A percentile compares a stretch with the other conserved stretches of the same genome.
These are phyloP conservation scores for Plasmodium malariae DNA, from an alignment of 169 alveolate species.

Conservation along the genomic window DNA sequence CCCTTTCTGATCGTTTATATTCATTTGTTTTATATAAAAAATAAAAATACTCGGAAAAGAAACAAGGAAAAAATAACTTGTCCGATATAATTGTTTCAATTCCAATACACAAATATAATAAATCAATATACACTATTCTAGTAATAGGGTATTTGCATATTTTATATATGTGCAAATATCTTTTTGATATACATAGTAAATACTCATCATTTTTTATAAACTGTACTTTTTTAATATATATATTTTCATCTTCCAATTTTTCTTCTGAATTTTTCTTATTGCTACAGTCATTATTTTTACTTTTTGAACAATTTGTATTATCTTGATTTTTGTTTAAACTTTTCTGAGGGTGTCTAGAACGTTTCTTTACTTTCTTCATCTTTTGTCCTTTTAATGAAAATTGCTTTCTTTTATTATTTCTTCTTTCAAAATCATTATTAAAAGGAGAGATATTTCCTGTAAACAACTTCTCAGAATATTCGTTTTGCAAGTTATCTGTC, in stretches of 20 bases:
- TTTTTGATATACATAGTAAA: slow-evolving; percentile 51
- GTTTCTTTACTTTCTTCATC: slow-evolving; percentile 32
- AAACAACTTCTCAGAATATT: background rate
- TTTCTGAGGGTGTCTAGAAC: slow-evolving; percentile 6
- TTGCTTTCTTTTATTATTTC: slow-evolving; percentile 26
- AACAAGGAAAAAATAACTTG: slow-evolving; percentile 63
- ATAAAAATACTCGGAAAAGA: slow-evolving; percentile 74
- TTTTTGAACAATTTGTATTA: slow-evolving; percentile 13
- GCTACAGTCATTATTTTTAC: slow-evolving; percentile 39
- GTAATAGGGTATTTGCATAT: slow-evolving; percentile 37
- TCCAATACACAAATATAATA: slow-evolving; percentile 57
- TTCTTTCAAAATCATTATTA: slow-evolving; percentile 1
- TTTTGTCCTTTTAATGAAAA: slow-evolving; percentile 15
- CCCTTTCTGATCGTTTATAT: background rate
- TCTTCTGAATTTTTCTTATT: slow-evolving; percentile 26
- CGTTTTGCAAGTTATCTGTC: background rate
- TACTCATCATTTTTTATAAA: slow-evolving; percentile 64
- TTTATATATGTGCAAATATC: slow-evolving; percentile 57
- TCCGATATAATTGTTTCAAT: slow-evolving; percentile 61
- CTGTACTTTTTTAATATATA: slow-evolving; percentile 50
- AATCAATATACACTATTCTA: slow-evolving; percentile 50
- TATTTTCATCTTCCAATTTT: slow-evolving; percentile 46
- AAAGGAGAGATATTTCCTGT: slow-evolving; percentile 1
- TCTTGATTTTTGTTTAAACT: slow-evolving; percentile 3
- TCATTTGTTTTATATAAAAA: slow-evolving; percentile 42